Evolutionary conservation across 148 eudicot genomes (phyloP), one percentile per base, ranked within the genome.

Genomic region (Arbutus unedo): DNA sequence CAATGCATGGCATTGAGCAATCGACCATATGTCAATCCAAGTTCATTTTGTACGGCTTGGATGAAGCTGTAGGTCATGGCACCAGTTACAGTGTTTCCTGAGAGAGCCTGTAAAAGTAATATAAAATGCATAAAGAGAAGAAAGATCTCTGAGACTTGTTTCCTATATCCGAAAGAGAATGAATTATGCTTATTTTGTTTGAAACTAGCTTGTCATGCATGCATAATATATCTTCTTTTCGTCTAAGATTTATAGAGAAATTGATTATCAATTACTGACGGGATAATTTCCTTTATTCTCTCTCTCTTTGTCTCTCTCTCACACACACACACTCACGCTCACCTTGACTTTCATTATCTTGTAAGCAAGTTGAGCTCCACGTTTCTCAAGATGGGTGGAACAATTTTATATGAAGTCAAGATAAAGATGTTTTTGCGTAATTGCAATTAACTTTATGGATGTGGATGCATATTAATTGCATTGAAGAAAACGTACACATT

Each of bases 31-130:
- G 89, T 85, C 53, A 85, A 47, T 14, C 79, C 77, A 19, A 59
- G 77, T 62, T 84, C 91, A 2, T 83, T 79, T 82, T 81, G 67
- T n/a, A 84, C 64, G 38, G 89, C 81, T 81, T 89, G 86, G 76
- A 87, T 84, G 80, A 89, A 89, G 86, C 91, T 89, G 82, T 81
- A 87, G 9, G 91, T 87, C 86, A 89, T 55, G 48, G 89, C 89
- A 78, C 91, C 91, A 23, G 85, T 83, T 79, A 83, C 50, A 47
- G 31, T 41, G 70, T 49, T 57, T 23, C 86, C 85, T 14, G 87
- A n/a, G 45, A 81, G 82, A 62, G 91, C 96, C 96, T 91, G 80
- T 50, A 66, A 16, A 74, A 66, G 80, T 74, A 38, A 31, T 6
- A 18, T 45, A 45, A 72, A 71, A 44, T 72, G n/a, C 51, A 6